Conservation (phyloP, 331 rosid species). For the Arachis monticola region DNA sequence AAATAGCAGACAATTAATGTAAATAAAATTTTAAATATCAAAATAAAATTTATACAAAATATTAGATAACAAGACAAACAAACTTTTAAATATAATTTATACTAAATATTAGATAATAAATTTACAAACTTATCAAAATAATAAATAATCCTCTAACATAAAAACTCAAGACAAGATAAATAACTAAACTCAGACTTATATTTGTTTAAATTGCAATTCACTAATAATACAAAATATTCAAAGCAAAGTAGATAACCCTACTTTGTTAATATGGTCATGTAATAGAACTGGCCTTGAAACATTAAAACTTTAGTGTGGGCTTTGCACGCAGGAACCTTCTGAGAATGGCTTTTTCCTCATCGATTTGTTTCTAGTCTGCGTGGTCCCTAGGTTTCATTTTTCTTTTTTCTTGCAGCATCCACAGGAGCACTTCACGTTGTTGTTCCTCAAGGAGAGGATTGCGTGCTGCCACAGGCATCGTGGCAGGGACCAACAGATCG, state of each 20-base stretch:
- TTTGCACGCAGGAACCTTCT: slow-evolving; percentile 54
- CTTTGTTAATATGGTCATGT: slow-evolving; percentile 33
- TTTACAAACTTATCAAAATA: no score
- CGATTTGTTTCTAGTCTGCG: slow-evolving; percentile 58
- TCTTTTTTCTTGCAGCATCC: slow-evolving; percentile 68
- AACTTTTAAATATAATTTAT: no score
- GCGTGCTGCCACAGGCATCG: slow-evolving; percentile 38
- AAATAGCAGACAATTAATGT: no score
- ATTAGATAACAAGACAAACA: no score
- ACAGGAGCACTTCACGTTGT: slow-evolving; percentile 56
- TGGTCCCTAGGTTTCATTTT: slow-evolving; percentile 51
- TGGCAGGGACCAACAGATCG: slow-evolving; percentile 40
- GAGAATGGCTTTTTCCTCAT: slow-evolving; percentile 61
- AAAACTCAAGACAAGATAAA: no score
- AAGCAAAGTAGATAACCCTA: neutral
- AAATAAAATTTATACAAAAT: no score
- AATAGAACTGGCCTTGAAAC: slow-evolving; percentile 26
- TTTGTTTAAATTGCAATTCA: no score
- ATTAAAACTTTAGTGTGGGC: slow-evolving; percentile 51
- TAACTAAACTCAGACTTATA: no score
- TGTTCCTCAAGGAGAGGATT: slow-evolving; percentile 56
- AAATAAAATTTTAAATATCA: no score
- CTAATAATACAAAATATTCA: no score
- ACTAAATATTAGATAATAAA: no score
- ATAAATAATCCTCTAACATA: no score